These are phyloP conservation scores for Tagetes erecta DNA, from an alignment of 129 eudicot species.

Conservation along the genomic window DNA sequence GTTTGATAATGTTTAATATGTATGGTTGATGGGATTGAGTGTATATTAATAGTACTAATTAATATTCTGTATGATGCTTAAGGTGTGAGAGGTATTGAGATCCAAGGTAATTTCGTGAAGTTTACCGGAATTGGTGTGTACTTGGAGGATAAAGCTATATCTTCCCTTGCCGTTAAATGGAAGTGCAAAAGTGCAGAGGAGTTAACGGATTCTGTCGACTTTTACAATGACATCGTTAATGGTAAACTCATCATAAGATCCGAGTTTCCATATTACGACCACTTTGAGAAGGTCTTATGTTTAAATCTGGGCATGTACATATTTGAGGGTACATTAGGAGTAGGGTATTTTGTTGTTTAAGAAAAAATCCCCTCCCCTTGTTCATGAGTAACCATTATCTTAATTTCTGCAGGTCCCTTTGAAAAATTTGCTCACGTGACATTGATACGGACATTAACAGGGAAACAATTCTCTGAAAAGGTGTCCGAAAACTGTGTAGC, in stretches of 20 bases:
- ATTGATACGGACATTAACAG: constrained; percentile 79
- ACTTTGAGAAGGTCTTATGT: no score
- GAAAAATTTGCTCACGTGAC: constrained; percentile 74
- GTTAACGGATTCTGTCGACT: constrained; percentile 58
- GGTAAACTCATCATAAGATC: constrained; percentile 32
- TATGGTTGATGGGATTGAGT: no score
- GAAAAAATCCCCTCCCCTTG: no score
- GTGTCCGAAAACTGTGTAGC: constrained; percentile 61
- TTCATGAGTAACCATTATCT: background rate
- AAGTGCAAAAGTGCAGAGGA: constrained; percentile 72
- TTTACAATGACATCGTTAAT: constrained; percentile 64
- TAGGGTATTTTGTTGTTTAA: no score
- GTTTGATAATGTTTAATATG: no score
- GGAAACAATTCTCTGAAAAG: constrained; percentile 32
- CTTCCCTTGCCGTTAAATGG: constrained; percentile 75
- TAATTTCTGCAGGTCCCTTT: constrained; percentile 55
- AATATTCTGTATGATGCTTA: constrained; percentile 26
- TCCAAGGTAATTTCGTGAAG: constrained; percentile 66
- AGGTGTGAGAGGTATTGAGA: constrained; percentile 88
- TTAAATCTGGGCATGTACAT: no score
- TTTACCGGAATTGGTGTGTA: constrained; percentile 87
- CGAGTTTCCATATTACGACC: no score
- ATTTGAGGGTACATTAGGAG: no score
- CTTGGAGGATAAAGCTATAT: constrained; percentile 62
- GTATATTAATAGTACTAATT: no score